Percentiles rank a stretch among this genome's conserved stretches.
These are phyloP conservation scores for Rhizopogon sp. DNA, from an alignment of 768 basidiomycete species.

Conservation along the genomic window DNA sequence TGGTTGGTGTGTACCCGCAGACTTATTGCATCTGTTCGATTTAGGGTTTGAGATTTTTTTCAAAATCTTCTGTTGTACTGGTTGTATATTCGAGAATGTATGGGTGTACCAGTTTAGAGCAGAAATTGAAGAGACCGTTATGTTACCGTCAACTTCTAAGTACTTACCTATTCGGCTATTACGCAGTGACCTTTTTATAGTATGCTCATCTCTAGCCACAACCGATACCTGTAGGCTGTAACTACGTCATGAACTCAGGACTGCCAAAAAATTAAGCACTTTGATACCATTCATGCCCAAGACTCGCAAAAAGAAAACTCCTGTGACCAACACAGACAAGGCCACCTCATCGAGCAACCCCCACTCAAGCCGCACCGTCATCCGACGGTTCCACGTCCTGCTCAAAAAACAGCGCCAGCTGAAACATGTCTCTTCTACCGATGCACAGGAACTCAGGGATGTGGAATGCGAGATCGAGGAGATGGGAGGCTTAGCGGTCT, in stretches of 20 bases:
- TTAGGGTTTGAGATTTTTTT: not conserved
- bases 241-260: not conserved
- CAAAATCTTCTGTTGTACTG: no score
- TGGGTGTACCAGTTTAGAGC: not conserved
- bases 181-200: no score
- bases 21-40: not conserved
- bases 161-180: no score
- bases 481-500: conserved; percentile 75
- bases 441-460: conserved; percentile 35
- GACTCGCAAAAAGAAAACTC: conserved; percentile 38
- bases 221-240: no score
- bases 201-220: no score
- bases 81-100: not conserved
- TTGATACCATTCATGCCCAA: conserved; percentile 31
- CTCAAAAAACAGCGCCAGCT: conserved; percentile 65
- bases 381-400: conserved; percentile 77
- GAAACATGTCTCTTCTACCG: conserved; percentile 14
- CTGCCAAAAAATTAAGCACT: not conserved
- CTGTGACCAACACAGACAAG: conserved; percentile 31
- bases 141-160: no score
- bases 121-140: not conserved
- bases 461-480: conserved; percentile 57
- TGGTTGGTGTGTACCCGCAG: not conserved
- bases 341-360: conserved; percentile 43
- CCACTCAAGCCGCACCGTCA: conserved; percentile 62